These are phyloP conservation scores for Spergularia azorica DNA, from an alignment of 179 eudicot species.

Conservation along the genomic window DNA sequence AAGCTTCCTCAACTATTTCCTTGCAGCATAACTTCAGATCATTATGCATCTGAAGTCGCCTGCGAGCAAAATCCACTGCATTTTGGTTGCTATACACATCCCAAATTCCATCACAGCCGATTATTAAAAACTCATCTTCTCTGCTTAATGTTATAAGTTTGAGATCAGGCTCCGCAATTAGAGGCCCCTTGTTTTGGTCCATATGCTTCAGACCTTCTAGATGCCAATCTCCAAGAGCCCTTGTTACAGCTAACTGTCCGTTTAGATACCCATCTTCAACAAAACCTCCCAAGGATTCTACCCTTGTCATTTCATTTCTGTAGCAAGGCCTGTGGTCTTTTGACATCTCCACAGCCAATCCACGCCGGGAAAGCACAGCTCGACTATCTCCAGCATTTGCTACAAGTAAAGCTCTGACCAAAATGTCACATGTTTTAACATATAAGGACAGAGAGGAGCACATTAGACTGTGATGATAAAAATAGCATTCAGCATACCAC, in stretches of 20 bases:
- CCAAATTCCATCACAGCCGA: constrained; percentile 96
- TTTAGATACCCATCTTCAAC: constrained; percentile 83
- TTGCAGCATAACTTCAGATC: constrained; percentile 76
- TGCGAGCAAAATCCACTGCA: constrained; percentile 89
- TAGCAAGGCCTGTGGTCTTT: constrained; percentile 85
- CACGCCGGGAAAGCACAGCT: constrained; percentile 80
- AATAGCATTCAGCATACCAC: neutral
- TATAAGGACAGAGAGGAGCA: constrained; percentile 1
- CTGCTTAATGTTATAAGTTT: constrained; percentile 66
- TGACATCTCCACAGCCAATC: constrained; percentile 84
- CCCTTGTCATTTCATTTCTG: constrained; percentile 51
- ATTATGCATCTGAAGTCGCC: constrained; percentile 71
- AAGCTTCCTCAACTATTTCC: constrained; percentile 84
- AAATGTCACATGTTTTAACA: constrained; percentile 35
- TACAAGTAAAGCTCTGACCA: constrained; percentile 88
- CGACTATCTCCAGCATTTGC: constrained; percentile 99
- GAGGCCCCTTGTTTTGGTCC: constrained; percentile 54
- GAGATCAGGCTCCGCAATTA: constrained; percentile 89
- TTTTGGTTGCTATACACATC: constrained; percentile 93
- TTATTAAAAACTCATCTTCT: constrained; percentile 90
- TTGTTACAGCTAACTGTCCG: constrained; percentile 81
- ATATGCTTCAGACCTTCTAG: constrained; percentile 72
- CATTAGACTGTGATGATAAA: neutral
- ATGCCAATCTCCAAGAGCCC: constrained; percentile 97
- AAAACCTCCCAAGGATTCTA: constrained; percentile 84